Base-by-base conservation (phyloP, 768 basidiomycete genomes). In the Baorangia bicolor region DNA sequence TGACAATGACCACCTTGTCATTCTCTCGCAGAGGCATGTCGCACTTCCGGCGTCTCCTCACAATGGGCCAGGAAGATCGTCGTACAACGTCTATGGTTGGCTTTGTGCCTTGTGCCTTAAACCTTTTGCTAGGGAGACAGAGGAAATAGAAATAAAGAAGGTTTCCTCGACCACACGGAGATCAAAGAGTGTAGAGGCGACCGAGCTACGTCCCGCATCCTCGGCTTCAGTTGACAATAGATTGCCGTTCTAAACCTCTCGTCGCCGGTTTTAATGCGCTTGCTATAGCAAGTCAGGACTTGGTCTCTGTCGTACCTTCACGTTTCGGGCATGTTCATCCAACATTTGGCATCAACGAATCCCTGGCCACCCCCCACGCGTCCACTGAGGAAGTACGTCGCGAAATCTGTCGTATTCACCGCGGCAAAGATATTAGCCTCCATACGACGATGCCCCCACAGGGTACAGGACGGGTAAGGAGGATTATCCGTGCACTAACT, bases 181-280 rank as follows among this genome's bases (percentile, higher is more conserved):
- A 48, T 55, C 16, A 56, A 46, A 11, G 43, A 56, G 25, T 31
- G 54, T 23, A 46, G 53, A 35, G 48, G 54, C 31, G 38, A 49
- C 18, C 43, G 47, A 33, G 11, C 23, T 20, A 30, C 28, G 12
- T 45, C 7, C 1, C 14, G 7, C 31, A 2, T 28, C 21, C 18
- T 35, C 33, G n/a, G 13, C 14, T 21, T 28, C 14, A 30, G 10
- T 35, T 42, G 4, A 42, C 18, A 13, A 16, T 31, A 4, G 14
- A 28, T 30, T 9, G 6, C 23, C 18, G 16, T 51, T 11, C 20
- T 2, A 51, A 47, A 39, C 44, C 39, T 38, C 55, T 57, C 28
- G 20, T 57, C 25, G 40, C 30, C 9, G 3, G 42, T 8, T 57
- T 47, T 25, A 45, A 51, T 38, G 39, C 27, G 8, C 31, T 57